Conservation (phyloP, 106 monocot species). For the Iris macrosiphon region DNA sequence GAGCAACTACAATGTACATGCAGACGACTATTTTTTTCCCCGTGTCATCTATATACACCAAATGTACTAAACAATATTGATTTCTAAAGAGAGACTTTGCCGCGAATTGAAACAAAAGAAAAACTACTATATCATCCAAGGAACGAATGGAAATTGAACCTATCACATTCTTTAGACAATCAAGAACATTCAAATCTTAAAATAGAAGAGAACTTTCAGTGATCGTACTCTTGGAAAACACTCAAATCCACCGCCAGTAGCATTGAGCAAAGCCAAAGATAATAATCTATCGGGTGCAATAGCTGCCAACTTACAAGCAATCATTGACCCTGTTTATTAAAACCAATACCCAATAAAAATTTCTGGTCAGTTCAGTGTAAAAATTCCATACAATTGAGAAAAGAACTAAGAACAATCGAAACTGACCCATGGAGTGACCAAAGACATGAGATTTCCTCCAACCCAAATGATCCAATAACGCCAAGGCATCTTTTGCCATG, state of each 20-base stretch:
- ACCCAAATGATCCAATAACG: constrained; percentile 81
- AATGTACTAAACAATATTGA: too few species aligned
- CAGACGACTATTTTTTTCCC: too few species aligned
- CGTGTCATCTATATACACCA: too few species aligned
- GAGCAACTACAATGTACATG: too few species aligned
- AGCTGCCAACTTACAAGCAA: constrained; percentile 90
- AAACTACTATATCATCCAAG: too few species aligned
- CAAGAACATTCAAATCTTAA: neutral
- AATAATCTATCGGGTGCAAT: constrained; percentile 69
- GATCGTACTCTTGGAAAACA: constrained; percentile 83
- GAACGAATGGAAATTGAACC: too few species aligned
- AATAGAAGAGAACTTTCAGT: neutral
- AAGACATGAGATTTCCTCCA: constrained; percentile 94
- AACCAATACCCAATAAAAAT: neutral
- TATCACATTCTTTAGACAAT: neutral
- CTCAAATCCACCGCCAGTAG: constrained; percentile 88
- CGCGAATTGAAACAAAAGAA: too few species aligned
- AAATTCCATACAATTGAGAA: neutral
- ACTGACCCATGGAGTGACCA: constrained; percentile 99
- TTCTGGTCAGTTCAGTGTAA: neutral
- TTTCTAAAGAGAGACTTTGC: too few species aligned
- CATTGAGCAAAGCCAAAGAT: constrained; percentile 93
- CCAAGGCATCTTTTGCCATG: constrained; percentile 91
- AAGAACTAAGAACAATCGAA: neutral
- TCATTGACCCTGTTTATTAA: constrained; percentile 69